These are phyloP conservation scores for Ceratocystis eucalypticola DNA, from an alignment of 2,329 filamentous ascomycete species.

Conservation along the genomic window DNA sequence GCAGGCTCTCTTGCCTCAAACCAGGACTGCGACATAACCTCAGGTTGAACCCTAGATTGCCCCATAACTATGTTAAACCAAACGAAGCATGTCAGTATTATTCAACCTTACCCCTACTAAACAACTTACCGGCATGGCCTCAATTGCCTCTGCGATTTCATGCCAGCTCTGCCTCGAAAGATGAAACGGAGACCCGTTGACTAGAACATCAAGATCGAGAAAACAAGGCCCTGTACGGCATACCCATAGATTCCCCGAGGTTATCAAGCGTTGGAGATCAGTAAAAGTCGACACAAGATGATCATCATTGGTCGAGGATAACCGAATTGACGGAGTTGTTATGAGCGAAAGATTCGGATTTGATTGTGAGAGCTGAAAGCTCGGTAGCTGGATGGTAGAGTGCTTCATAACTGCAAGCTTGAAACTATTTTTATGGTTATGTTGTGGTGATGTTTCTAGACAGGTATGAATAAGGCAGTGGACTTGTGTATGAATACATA, in stretches of 20 bases:
- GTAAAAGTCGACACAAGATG: constrained; percentile 5
- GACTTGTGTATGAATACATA: background rate
- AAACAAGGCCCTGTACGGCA: constrained; percentile 18
- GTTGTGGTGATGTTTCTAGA: background rate
- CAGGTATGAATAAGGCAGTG: background rate
- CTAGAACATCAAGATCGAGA: constrained; percentile 12
- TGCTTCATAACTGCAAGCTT: background rate
- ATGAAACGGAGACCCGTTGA: constrained; percentile 14
- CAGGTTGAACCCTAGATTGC: constrained; percentile 16
- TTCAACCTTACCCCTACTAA: background rate
- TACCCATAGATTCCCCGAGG: constrained; percentile 15
- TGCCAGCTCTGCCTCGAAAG: background rate
- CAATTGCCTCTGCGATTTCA: constrained; percentile 12
- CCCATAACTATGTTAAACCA: constrained; percentile 13
- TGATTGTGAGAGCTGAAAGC: constrained; percentile 8
- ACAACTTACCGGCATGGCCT: constrained; percentile 17
- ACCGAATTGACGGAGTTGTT: background rate
- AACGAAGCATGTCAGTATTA: background rate
- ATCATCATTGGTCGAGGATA: background rate
- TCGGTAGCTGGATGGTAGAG: constrained; percentile 6
- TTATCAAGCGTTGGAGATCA: constrained; percentile 10
- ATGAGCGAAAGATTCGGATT: background rate
- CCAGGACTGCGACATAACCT: constrained; percentile 11
- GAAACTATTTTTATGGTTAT: background rate
- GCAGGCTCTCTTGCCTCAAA: background rate